Conservation (phyloP, 148 eudicot species). For the Silene latifolia region DNA sequence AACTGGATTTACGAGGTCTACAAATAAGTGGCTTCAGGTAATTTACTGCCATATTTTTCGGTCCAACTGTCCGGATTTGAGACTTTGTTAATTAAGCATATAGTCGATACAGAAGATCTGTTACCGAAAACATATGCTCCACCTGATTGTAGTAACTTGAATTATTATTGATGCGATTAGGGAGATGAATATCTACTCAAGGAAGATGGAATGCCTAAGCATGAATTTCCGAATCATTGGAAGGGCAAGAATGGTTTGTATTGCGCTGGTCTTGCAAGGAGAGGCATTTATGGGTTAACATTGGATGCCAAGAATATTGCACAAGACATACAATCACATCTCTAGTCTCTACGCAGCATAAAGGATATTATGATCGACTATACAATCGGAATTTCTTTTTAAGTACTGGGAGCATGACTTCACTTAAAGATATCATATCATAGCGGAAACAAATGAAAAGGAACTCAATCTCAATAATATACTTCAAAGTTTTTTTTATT, state of each 20-base stretch:
- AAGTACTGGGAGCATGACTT: no score
- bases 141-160: no score
- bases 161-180: conserved; percentile 20
- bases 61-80: no score
- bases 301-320: conserved; percentile 65
- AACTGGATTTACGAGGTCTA: conserved; percentile 39
- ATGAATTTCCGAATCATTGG: conserved; percentile 60
- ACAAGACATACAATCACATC: conserved; percentile 36
- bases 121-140: no score
- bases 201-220: conserved; percentile 68
- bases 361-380: background rate
- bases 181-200: conserved; percentile 55
- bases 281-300: conserved; percentile 59
- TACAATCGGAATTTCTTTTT: no score
- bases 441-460: no score
- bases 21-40: conserved; percentile 20
- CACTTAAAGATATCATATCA: no score
- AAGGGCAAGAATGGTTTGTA: conserved; percentile 76
- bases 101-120: no score
- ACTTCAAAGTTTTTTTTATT: no score
- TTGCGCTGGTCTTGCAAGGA: conserved; percentile 64
- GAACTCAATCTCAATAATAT: no score
- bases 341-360: background rate
- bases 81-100: no score
- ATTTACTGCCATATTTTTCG: no score